Evolutionary conservation across 2,329 filamentous ascomycete species (phyloP).

Genomic region (Pseudopyrenochaeta lycopersici): DNA sequence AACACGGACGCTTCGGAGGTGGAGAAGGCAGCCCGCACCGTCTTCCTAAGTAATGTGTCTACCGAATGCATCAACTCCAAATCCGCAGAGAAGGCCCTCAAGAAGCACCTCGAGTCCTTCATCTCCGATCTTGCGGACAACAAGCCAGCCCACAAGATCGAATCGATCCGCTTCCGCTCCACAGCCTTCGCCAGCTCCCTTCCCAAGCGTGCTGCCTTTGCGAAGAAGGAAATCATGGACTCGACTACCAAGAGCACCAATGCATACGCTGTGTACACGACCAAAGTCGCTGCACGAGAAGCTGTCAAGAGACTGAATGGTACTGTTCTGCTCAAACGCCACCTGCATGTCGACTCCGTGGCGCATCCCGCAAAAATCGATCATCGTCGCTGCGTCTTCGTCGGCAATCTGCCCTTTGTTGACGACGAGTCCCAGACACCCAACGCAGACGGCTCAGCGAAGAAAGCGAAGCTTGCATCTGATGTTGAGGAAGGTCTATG

Average conservation of each 20-base stretch:
- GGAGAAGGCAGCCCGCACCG: constrained; percentile 86
- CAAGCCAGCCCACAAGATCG: constrained; percentile 73
- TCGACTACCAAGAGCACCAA: constrained; percentile 93
- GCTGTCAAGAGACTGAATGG: constrained; percentile 84
- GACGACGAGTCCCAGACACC: constrained; percentile 83
- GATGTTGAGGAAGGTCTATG: constrained; percentile 95
- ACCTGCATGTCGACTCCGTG: constrained; percentile 89
- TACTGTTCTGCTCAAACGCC: constrained; percentile 81
- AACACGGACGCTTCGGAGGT: constrained; percentile 65
- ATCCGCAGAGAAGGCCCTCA: constrained; percentile 77
- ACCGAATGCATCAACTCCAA: constrained; percentile 84
- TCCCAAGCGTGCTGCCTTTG: constrained; percentile 93
- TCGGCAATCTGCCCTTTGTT: constrained; percentile 95
- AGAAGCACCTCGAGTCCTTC: constrained; percentile 80
- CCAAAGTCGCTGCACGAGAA: constrained; percentile 75
- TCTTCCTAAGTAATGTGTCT: constrained; percentile 93
- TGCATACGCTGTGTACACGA: constrained; percentile 90
- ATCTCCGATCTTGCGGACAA: constrained; percentile 62
- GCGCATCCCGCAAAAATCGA: constrained; percentile 85
- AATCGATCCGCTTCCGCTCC: constrained; percentile 93
- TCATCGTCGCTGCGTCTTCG: constrained; percentile 90
- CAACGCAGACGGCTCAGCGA: constrained; percentile 70
- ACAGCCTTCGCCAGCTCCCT: constrained; percentile 83
- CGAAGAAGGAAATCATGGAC: constrained; percentile 88
- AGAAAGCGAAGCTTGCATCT: constrained; percentile 75